Evolutionary conservation across 208 protist genomes (phyloP).

Genomic region (Trypanosoma boissoni): DNA sequence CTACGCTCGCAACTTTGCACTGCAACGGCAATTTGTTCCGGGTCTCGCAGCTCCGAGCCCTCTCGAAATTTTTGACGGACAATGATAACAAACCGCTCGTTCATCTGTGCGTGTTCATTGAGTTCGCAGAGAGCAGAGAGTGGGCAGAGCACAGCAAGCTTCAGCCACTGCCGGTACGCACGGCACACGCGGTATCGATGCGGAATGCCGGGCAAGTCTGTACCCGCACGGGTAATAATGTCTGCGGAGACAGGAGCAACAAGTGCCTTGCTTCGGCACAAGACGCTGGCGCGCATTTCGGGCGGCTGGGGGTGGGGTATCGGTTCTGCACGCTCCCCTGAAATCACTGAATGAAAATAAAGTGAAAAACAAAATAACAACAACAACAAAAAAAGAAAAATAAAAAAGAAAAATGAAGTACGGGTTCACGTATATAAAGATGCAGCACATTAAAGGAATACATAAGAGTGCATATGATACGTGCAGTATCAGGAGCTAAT

Average conservation of each 20-base stretch:
- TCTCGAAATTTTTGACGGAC: conserved; percentile 87
- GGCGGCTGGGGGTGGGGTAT: neutral
- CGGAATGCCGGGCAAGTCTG: conserved; percentile 72
- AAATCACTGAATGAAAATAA: neutral
- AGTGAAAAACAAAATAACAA: conserved; percentile 1
- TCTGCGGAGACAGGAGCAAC: conserved; percentile 33
- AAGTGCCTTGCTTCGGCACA: conserved; percentile 46
- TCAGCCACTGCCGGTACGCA: conserved; percentile 83
- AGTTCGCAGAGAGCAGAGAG: conserved; percentile 72
- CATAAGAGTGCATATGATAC: no score
- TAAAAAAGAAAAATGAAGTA: conserved; percentile 8
- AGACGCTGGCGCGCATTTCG: neutral
- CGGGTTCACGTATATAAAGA: conserved; percentile 20
- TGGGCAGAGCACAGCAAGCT: conserved; percentile 81
- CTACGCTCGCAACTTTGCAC: conserved; percentile 84
- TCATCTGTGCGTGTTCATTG: conserved; percentile 89
- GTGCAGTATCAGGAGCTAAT: no score
- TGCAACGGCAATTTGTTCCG: conserved; percentile 77
- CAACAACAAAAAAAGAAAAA: conserved; percentile 8
- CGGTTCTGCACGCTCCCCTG: no score
- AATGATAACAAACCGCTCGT: conserved; percentile 86
- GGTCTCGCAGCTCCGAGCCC: conserved; percentile 64
- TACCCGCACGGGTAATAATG: conserved; percentile 67
- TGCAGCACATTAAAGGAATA: conserved; percentile 8
- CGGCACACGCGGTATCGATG: conserved; percentile 74